Evolutionary conservation across 164 flowering plant genomes (phyloP), one percentile per base, ranked within the genome.

Genomic region (Warburgia ugandensis): DNA sequence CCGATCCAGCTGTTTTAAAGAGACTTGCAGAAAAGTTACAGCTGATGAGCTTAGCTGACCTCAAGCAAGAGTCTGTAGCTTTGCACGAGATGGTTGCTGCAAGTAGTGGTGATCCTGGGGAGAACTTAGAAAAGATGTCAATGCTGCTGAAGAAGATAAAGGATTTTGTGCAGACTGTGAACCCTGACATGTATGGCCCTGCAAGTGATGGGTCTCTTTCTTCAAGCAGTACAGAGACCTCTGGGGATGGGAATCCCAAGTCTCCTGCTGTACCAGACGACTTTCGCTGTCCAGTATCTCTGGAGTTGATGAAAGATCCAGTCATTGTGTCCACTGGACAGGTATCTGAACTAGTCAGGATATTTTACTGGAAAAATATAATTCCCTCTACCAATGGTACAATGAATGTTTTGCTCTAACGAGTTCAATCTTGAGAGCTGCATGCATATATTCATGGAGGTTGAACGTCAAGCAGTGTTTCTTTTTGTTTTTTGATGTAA

Each of bases 301-400:
- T 91, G 48, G 96, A 91, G 58, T 52, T 91, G 41, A 87, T 91
- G 96, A 74, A 82, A 64, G 98, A 91, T 72, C 98, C 98, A 32
- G 98, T 87, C 23, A 85, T 81, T 71, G 95, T 91, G 32, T 65
- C 95, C 35, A 83, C 98, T 0, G 98, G 98, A 51, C 98, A 90
- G 95, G 95, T 90, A 65, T 27, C n/a, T n/a, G n/a, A n/a, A n/a
- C n/a, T n/a, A n/a, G n/a, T n/a, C n/a, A n/a, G n/a, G n/a, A n/a
- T n/a, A n/a, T n/a, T n/a, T n/a, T n/a, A n/a, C n/a, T n/a, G n/a
- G n/a, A n/a, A n/a, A n/a, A n/a, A n/a, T n/a, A n/a, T n/a, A n/a
- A n/a, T n/a, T n/a, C n/a, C n/a, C n/a, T n/a, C n/a, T n/a, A n/a
- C n/a, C n/a, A n/a, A n/a, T n/a, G n/a, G n/a, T n/a, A n/a, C n/a